A percentile compares a stretch with the other conserved stretches of the same genome.
These are phyloP conservation scores for Nitzschia inconspicua DNA, from an alignment of 108 stramenopile genomes.

Conservation along the genomic window DNA sequence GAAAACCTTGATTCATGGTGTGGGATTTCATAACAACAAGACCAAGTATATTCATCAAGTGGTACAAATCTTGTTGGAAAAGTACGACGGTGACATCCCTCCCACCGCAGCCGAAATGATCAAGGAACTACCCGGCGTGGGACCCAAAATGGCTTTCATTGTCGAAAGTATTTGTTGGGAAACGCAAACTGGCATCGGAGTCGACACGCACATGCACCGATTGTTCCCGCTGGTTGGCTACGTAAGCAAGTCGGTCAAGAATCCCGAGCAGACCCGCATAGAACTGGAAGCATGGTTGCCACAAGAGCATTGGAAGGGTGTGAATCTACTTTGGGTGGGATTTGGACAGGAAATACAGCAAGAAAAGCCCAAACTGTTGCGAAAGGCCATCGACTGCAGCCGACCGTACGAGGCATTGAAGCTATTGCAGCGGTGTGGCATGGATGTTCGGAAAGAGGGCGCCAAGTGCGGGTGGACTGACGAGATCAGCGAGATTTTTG, in stretches of 20 bases:
- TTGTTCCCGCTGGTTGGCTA: constrained; percentile 82
- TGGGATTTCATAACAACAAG: constrained; percentile 94
- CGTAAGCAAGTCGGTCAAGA: constrained; percentile 54
- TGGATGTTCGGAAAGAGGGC: constrained; percentile 72
- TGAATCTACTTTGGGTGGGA: constrained; percentile 90
- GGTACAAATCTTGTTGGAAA: constrained; percentile 47
- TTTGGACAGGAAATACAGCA: constrained; percentile 93
- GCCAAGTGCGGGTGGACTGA: too few relatives aligned
- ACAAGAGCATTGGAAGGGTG: constrained; percentile 59
- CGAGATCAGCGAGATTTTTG: too few relatives aligned
- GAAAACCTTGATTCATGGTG: constrained; percentile 62
- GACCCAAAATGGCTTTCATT: constrained; percentile 92
- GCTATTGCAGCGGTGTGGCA: constrained; percentile 54
- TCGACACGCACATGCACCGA: constrained; percentile 95
- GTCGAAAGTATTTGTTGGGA: constrained; percentile 76
- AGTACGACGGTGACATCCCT: constrained; percentile 83
- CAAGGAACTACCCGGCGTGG: constrained; percentile 72
- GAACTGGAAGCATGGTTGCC: constrained; percentile 89
- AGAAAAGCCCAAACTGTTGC: constrained; percentile 68
- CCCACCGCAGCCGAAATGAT: constrained; percentile 66
- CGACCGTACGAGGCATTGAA: constrained; percentile 58
- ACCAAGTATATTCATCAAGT: constrained; percentile 80
- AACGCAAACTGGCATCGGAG: constrained; percentile 73
- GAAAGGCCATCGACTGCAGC: constrained; percentile 67
- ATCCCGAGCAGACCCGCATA: constrained; percentile 82